Conservation (phyloP, 2,329 filamentous ascomycete genomes). For the Calonectria henricotiae region DNA sequence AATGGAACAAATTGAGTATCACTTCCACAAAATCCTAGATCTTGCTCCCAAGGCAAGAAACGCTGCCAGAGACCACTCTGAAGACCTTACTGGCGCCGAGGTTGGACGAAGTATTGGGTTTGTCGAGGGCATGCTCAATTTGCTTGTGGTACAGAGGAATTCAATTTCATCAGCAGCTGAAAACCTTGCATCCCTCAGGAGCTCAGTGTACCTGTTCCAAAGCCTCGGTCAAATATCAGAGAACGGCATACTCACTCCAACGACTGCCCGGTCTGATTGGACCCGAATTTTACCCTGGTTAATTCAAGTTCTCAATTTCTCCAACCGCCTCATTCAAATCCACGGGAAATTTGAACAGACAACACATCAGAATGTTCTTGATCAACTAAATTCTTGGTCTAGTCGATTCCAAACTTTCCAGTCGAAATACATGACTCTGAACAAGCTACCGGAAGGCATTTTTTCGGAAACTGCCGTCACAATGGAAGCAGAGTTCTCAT, state of each 20-base stretch:
- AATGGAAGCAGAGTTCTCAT: constrained; percentile 57
- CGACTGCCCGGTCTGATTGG: constrained; percentile 48
- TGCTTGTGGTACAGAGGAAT: constrained; percentile 74
- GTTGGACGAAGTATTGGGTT: constrained; percentile 85
- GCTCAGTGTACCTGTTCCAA: constrained; percentile 58
- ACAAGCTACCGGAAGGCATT: constrained; percentile 69
- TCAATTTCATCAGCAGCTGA: constrained; percentile 62
- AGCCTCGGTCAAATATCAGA: constrained; percentile 55
- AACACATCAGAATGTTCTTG: constrained; percentile 64
- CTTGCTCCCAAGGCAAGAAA: constrained; percentile 79
- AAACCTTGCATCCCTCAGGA: constrained; percentile 60
- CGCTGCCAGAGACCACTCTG: constrained; percentile 81
- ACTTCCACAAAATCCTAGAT: constrained; percentile 86
- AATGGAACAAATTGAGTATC: constrained; percentile 72
- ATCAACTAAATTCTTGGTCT: constrained; percentile 68
- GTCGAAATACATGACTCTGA: constrained; percentile 61
- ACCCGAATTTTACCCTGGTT: constrained; percentile 71
- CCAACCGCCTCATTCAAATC: constrained; percentile 74
- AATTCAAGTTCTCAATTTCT: constrained; percentile 77
- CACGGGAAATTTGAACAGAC: constrained; percentile 77
- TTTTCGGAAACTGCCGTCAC: constrained; percentile 58
- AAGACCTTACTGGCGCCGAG: constrained; percentile 88
- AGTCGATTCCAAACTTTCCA: constrained; percentile 65
- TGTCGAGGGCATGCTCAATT: constrained; percentile 86
- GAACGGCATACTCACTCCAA: constrained; percentile 46